Evolutionary conservation across 495 filamentous ascomycete genomes (phyloP), one percentile per base, ranked within the genome.

Genomic region (Podospora anserina): DNA sequence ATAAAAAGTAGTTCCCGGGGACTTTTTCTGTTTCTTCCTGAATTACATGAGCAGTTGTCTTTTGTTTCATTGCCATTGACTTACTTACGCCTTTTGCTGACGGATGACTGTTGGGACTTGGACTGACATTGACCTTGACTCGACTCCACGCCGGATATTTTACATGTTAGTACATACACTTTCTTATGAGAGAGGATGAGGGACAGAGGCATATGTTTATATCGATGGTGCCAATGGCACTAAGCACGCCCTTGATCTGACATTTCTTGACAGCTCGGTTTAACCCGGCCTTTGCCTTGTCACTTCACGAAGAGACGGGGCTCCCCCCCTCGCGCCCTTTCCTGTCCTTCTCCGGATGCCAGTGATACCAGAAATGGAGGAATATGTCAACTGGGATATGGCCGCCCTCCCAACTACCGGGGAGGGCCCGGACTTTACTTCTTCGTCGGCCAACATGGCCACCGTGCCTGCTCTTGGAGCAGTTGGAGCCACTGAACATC

Each of bases 371-470:
- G 72, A 82, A 61, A 72, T 79, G 74, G 78, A 79, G 39, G 75
- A 82, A 61, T 82, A 81, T 70, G 76, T 84, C 74, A 81, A 84
- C 71, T 85, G 82, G 82, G 81, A 82, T 66, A 64, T 76, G 6
- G 76, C 77, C 66, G 78, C 66, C 59, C 74, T 73, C 30, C 71
- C 76, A 0, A 11, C 23, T 20, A 32, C 65, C 71, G 66, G 44
- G 56, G 66, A 68, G 75, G 68, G 62, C 62, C 66, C 62, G 64
- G 28, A 63, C 20, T 66, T 39, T 34, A 49, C 4, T 49, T 67
- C 15, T 72, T 68, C 30, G 44, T 69, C 15, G 65, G 74, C 28
- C 39, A 9, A 49, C 39, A 49, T 49, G 6, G 39, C 39, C 39
- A 49, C 39, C 13, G 13, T 49, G 39, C 39, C 39, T 49, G 9